These are phyloP conservation scores for Rauvolfia tetraphylla DNA, from an alignment of 257 asterid species.

Conservation along the genomic window DNA sequence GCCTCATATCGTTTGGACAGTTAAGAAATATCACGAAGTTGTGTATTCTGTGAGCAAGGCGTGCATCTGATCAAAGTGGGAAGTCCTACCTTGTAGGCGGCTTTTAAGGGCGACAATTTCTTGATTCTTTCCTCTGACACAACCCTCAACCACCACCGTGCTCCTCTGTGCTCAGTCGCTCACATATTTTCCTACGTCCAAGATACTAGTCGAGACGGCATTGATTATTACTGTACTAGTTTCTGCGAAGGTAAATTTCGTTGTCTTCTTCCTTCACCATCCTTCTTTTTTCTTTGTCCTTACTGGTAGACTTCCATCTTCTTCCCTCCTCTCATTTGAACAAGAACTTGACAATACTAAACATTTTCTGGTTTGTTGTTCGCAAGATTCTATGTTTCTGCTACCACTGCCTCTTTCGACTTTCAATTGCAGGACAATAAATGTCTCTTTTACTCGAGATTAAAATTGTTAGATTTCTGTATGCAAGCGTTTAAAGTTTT, in stretches of 20 bases:
- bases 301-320: neutral
- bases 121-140: slow-evolving; percentile 12
- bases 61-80: neutral
- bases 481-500: neutral
- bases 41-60: too few species aligned
- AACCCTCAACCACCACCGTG: neutral
- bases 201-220: too few species aligned
- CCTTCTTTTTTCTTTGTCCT: too few species aligned
- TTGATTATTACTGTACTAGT: too few species aligned
- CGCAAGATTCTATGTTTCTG: neutral
- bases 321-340: too few species aligned
- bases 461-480: too few species aligned
- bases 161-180: too few species aligned
- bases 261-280: neutral
- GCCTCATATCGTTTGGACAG: too few species aligned
- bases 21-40: too few species aligned
- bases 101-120: slow-evolving; percentile 13
- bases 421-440: neutral
- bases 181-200: neutral
- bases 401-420: neutral
- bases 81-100: slow-evolving; percentile 1
- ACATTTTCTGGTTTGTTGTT: neutral
- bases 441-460: too few species aligned
- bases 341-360: too few species aligned
- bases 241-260: too few species aligned